Evolutionary conservation across 306 rosid species (phyloP), one percentile per base, ranked within the genome.

Genomic region (Vigna nakashimae): DNA sequence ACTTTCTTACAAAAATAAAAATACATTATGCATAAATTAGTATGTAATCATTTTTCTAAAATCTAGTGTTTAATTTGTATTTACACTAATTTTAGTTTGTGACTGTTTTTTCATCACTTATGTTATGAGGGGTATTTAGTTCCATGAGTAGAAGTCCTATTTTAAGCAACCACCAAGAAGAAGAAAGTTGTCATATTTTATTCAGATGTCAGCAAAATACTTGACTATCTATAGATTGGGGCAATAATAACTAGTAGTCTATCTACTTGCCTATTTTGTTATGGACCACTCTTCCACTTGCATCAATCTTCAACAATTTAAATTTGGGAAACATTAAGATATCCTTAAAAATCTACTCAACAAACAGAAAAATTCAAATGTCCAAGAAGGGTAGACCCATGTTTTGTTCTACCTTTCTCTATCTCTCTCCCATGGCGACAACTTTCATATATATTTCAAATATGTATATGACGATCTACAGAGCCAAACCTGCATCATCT

Each of bases 201-300:
- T 30, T 74, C 17, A 45, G 14, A n/a, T 36, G 67, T 58, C 53
- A 64, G 48, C 65, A 16, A 69, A 24, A 71, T 12, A 32, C 7
- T 5, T 66, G 56, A 36, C 26, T 79, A 50, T 4, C 49, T 32
- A 34, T 26, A 17, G 73, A 38, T 75, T 77, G 58, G 51, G 66
- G 77, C 81, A 82, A 69, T 40, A 68, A 52, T 40, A 50, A 42
- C 2, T 3, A 49, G 65, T 26, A 11, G 12, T 11, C 3, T 3
- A 45, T 45, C 73, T 75, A 75, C 16, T 71, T 68, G 75, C 40
- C 24, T 38, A 63, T 16, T 10, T 74, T 11, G 46, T 17, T 34
- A 20, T 79, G 89, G 87, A 84, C 89, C 90, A 77, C 88, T 65
- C 78, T 76, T 71, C 90, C 84, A 90, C 90, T 83, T 90, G 89